phyloP scores from a whole-genome alignment of 2,329 filamentous ascomycete genomes.

The Epichloe scottii region DNA sequence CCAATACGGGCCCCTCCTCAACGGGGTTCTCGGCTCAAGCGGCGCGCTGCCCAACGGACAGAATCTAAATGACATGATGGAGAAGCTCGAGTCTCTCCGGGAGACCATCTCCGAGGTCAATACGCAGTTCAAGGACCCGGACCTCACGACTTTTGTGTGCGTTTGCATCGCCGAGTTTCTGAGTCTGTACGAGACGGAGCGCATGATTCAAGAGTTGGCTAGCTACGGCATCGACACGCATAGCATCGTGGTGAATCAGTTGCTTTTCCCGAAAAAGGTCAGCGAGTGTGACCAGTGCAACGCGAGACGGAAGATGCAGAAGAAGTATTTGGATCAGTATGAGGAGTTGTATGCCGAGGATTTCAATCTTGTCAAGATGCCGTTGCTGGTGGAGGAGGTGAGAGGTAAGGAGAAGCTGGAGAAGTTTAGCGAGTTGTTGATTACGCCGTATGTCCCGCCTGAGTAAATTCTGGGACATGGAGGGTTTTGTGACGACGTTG shows the following conservation, averaged over 20 bases:
- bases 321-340: constrained; percentile 97
- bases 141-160: constrained; percentile 92
- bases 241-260: constrained; percentile 94
- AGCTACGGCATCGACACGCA: constrained; percentile 93
- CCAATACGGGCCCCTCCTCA: constrained; percentile 93
- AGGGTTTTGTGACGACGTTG: not conserved
- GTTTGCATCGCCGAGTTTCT: constrained; percentile 98
- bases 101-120: constrained; percentile 94
- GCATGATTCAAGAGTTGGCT: constrained; percentile 97
- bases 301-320: constrained; percentile 92
- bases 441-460: constrained; percentile 63
- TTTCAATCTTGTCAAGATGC: constrained; percentile 99
- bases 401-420: constrained; percentile 88
- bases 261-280: constrained; percentile 78
- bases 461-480: constrained; percentile 17
- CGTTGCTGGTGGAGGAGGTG: constrained; percentile 87
- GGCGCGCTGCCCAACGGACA: constrained; percentile 75
- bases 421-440: constrained; percentile 77
- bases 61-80: constrained; percentile 80
- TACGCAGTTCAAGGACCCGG: constrained; percentile 93
- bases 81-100: constrained; percentile 87
- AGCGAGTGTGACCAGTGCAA: constrained; percentile 93
- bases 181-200: constrained; percentile 93
- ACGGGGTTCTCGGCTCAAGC: constrained; percentile 75
- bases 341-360: constrained; percentile 91